A percentile compares a stretch with the other conserved stretches of the same genome.
These are phyloP conservation scores for Calamus simplicifolius DNA, from an alignment of 176 grass and related monocot genomes.

Conservation along the genomic window DNA sequence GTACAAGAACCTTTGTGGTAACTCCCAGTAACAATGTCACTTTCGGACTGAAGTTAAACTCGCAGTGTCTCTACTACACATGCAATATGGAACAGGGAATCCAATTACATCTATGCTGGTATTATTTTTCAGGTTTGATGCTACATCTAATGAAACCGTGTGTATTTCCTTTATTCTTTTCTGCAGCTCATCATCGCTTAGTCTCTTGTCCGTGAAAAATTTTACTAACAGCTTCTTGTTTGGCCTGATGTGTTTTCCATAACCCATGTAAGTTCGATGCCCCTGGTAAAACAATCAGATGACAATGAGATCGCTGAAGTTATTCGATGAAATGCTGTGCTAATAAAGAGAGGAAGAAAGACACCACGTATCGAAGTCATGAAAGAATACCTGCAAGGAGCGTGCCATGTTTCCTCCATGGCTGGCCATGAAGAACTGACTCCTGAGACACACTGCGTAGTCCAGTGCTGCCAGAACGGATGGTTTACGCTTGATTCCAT, in stretches of 20 bases:
- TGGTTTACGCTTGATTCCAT: constrained; percentile 13
- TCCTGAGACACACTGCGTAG: constrained; percentile 30
- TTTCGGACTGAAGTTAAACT: no score
- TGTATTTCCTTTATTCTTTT: constrained; percentile 21
- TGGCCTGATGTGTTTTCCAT: constrained; percentile 31
- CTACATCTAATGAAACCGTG: neutral
- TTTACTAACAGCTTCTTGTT: constrained; percentile 30
- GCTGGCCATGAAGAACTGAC: constrained; percentile 31
- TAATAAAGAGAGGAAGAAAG: no score
- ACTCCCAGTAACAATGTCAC: no score
- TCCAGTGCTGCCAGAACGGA: constrained; percentile 36
- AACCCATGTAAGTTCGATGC: constrained; percentile 27
- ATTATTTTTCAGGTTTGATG: neutral
- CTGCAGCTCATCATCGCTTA: constrained; percentile 8
- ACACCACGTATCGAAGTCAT: no score
- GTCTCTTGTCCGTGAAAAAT: constrained; percentile 6
- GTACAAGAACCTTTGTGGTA: no score
- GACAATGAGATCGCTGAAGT: no score
- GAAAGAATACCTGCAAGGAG: constrained; percentile 17
- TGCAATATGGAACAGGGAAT: constrained; percentile 28
- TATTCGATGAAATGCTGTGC: no score
- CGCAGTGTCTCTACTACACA: constrained; percentile 8
- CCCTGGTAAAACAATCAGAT: constrained; percentile 15
- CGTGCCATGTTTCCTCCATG: constrained; percentile 51
- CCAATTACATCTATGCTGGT: constrained; percentile 26